Conservation (phyloP, 2,329 filamentous ascomycete species). For the Trichoderma endophyticum region DNA sequence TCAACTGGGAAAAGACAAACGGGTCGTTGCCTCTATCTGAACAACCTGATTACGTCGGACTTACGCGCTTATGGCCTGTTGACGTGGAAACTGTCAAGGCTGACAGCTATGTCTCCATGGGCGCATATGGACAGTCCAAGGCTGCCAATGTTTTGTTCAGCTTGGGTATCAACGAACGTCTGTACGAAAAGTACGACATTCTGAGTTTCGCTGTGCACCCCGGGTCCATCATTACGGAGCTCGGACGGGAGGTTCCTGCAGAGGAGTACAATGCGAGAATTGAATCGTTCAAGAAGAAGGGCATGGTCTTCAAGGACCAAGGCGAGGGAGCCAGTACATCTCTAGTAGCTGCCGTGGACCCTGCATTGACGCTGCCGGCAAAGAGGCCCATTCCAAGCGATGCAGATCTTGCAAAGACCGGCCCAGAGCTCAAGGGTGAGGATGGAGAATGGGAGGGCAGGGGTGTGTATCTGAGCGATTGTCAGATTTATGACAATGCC, state of each 20-base stretch:
- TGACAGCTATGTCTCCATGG: neutral
- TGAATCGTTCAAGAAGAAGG: neutral
- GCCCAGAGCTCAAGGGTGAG: neutral
- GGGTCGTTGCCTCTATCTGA: neutral
- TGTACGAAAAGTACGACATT: neutral
- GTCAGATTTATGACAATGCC: neutral
- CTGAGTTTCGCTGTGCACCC: neutral
- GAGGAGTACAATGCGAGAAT: neutral
- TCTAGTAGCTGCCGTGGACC: conserved; percentile 3
- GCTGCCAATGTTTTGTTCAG: conserved; percentile 5
- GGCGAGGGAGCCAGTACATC: neutral
- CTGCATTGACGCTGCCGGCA: neutral
- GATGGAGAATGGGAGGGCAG: conserved; percentile 13
- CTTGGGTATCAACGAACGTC: conserved; percentile 1
- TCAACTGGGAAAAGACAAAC: conserved; percentile 6
- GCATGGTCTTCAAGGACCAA: neutral
- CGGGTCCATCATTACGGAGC: neutral
- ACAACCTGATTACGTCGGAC: neutral
- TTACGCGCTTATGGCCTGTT: neutral
- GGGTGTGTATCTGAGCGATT: conserved; percentile 6
- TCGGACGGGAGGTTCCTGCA: neutral
- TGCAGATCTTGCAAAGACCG: neutral
- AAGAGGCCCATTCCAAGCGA: neutral
- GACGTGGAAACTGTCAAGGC: neutral
- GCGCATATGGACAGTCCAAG: conserved; percentile 20